Conservation (phyloP, 1,284 basidiomycete genomes). For the Phaffia rhodozyma region DNA sequence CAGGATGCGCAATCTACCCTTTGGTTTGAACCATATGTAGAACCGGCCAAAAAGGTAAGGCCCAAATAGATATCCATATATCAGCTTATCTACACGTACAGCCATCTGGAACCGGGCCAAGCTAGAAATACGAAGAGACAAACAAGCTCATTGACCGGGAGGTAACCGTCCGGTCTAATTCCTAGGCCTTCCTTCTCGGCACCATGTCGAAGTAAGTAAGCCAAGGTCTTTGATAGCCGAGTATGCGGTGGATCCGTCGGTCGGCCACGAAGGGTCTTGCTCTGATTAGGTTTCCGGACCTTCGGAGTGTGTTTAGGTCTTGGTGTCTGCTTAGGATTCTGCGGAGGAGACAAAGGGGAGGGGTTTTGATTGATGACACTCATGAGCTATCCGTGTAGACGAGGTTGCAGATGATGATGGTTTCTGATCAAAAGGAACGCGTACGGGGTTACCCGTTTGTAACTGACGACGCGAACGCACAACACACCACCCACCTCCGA, state of each 20-base stretch:
- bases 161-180: conserved; percentile 68
- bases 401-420: too few relatives aligned
- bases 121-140: conserved; percentile 28
- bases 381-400: too few relatives aligned
- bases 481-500: too few relatives aligned
- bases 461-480: too few relatives aligned
- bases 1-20: conserved; percentile 42
- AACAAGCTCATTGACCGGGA: conserved; percentile 60
- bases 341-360: too few relatives aligned
- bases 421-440: too few relatives aligned
- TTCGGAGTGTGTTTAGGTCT: too few relatives aligned
- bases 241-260: conserved; percentile 38
- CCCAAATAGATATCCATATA: too few relatives aligned
- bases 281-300: too few relatives aligned
- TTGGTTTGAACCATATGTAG: background rate
- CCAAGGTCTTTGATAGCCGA: conserved; percentile 59
- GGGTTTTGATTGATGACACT: too few relatives aligned
- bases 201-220: conserved; percentile 75
- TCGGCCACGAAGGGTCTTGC: conserved; percentile 23
- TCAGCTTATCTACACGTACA: background rate
- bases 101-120: conserved; percentile 6
- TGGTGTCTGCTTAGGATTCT: too few relatives aligned
- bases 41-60: background rate
- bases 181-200: conserved; percentile 58
- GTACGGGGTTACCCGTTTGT: too few relatives aligned